Evolutionary conservation across 345 rosid species (phyloP).

Genomic region (Salix suchowensis): DNA sequence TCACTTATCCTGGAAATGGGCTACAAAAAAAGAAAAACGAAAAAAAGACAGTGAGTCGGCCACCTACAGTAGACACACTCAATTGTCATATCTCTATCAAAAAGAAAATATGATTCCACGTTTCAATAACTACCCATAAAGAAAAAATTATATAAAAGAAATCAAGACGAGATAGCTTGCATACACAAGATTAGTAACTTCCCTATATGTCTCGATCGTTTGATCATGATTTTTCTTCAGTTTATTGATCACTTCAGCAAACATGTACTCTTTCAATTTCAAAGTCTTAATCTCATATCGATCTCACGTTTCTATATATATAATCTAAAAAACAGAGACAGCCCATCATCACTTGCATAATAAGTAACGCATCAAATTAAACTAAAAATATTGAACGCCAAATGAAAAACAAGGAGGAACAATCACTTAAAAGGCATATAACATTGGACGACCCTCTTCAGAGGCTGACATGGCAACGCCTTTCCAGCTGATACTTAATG

Average conservation of each 20-base stretch:
- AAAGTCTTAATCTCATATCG: not conserved
- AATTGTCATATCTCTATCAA: constrained; percentile 3
- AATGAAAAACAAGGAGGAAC: not conserved
- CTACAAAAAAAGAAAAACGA: not conserved
- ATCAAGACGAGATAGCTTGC: not conserved
- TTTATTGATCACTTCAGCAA: not conserved
- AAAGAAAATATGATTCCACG: not conserved
- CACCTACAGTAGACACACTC: constrained; percentile 8
- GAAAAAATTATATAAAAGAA: not conserved
- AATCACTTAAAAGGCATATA: constrained; percentile 11
- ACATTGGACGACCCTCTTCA: constrained; percentile 18
- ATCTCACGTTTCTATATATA: not conserved
- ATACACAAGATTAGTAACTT: not conserved
- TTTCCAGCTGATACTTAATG: constrained; percentile 56
- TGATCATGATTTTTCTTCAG: not conserved
- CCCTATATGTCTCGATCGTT: not conserved
- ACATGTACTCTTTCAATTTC: constrained; percentile 1
- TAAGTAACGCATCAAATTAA: not conserved
- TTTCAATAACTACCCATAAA: not conserved
- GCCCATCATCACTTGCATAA: not conserved
- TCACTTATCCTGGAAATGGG: not conserved
- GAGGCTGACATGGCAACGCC: constrained; percentile 61
- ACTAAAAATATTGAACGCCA: not conserved
- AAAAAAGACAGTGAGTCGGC: constrained; percentile 12
- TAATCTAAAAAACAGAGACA: constrained; percentile 2